Conservation (phyloP, 352 stramenopile species). For the Globisporangium irregulare region DNA sequence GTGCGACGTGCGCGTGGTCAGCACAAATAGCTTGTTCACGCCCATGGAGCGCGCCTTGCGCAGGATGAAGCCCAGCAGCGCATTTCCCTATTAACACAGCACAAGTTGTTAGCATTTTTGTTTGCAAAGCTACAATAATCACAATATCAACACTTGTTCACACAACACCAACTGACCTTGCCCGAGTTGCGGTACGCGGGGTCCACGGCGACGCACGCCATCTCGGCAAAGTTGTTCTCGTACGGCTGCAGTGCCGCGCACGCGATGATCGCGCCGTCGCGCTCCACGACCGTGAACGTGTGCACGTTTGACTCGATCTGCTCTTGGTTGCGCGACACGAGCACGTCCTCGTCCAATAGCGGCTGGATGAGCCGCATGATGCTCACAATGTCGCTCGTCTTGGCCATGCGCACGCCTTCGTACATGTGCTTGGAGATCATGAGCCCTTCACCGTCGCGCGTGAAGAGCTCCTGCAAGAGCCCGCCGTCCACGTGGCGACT, state of each 20-base stretch:
- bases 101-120: not conserved
- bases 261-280: conserved; percentile 87
- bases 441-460: conserved; percentile 94
- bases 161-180: conserved; percentile 34
- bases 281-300: conserved; percentile 86
- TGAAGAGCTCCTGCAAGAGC: conserved; percentile 97
- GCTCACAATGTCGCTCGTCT: conserved; percentile 89
- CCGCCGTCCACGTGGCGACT: conserved; percentile 85
- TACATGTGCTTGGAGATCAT: conserved; percentile 98
- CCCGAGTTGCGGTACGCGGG: conserved; percentile 80
- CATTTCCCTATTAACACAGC: conserved; percentile 61
- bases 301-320: conserved; percentile 88
- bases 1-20: conserved; percentile 97
- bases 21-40: conserved; percentile 94
- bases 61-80: conserved; percentile 89
- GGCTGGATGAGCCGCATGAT: conserved; percentile 89
- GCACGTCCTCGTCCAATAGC: conserved; percentile 82
- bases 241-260: conserved; percentile 89
- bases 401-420: conserved; percentile 92
- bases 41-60: conserved; percentile 82
- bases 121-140: not conserved
- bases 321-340: conserved; percentile 86
- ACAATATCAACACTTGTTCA: not conserved
- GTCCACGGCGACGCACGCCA: conserved; percentile 89
- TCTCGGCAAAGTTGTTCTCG: conserved; percentile 88